These are phyloP conservation scores for Candida gorgasii DNA, from an alignment of 805 yeast species.

Conservation along the genomic window DNA sequence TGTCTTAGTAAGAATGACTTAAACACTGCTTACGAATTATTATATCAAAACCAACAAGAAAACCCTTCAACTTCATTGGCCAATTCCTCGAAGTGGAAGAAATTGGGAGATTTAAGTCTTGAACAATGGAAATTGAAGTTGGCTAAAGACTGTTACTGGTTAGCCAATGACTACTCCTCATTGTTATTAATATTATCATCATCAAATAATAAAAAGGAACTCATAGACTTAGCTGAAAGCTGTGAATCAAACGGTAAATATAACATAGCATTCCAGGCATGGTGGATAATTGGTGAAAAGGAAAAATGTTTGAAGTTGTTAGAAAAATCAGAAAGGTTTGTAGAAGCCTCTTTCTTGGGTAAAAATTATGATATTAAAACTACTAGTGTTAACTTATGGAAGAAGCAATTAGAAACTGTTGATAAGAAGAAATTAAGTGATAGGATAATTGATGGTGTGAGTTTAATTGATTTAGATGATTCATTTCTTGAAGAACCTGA, in stretches of 20 bases:
- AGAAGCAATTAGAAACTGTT: slow-evolving; percentile 47
- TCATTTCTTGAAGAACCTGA: slow-evolving; percentile 17
- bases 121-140: slow-evolving; percentile 73
- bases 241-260: slow-evolving; percentile 78
- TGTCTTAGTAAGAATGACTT: slow-evolving; percentile 78
- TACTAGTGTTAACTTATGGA: slow-evolving; percentile 65
- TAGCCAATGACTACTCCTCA: slow-evolving; percentile 80
- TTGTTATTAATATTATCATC: slow-evolving; percentile 81
- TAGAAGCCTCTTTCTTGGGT: slow-evolving; percentile 86
- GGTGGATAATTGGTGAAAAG: slow-evolving; percentile 82
- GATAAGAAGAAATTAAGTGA: slow-evolving; percentile 63
- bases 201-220: slow-evolving; percentile 63
- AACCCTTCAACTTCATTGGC: slow-evolving; percentile 49
- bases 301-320: slow-evolving; percentile 64
- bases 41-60: slow-evolving; percentile 33
- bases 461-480: slow-evolving; percentile 15
- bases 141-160: slow-evolving; percentile 77
- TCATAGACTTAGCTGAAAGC: slow-evolving; percentile 60
- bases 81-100: slow-evolving; percentile 71
- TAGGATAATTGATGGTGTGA: slow-evolving; percentile 49
- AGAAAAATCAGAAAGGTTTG: slow-evolving; percentile 61
- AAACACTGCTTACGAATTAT: slow-evolving; percentile 61
- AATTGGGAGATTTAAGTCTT: slow-evolving; percentile 85
- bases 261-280: slow-evolving; percentile 88
- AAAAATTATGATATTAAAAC: slow-evolving; percentile 59